Percentiles rank a stretch among this genome's conserved stretches.
phyloP scores from a whole-genome alignment of 2,329 filamentous ascomycete genomes.

The Alternaria sp. region DNA sequence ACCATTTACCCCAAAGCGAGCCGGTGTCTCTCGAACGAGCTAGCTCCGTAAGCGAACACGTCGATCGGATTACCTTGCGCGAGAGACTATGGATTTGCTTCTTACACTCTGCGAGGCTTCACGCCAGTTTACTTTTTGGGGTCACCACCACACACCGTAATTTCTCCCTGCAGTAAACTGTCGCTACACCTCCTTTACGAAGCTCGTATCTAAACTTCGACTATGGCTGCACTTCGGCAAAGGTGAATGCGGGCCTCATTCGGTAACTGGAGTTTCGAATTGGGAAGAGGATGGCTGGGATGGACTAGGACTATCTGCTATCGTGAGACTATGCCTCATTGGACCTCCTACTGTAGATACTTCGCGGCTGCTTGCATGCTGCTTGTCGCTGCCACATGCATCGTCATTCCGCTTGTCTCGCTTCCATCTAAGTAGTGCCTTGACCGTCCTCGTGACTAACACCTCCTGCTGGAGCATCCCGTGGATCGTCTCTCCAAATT shows the following conservation, averaged over 20 bases:
- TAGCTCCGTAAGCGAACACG: background rate
- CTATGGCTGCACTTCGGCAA: background rate
- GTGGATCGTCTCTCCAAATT: too few species aligned
- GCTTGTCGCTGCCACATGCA: background rate
- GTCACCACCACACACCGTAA: background rate
- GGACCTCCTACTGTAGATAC: background rate
- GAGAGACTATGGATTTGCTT: background rate
- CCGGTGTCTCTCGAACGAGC: background rate
- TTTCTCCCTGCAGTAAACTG: background rate
- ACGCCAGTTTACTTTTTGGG: background rate
- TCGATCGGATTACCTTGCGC: background rate
- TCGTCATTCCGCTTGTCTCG: background rate
- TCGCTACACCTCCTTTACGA: background rate
- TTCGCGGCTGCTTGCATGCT: background rate
- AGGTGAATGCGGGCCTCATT: background rate
- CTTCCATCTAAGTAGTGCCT: background rate
- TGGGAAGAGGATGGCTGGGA: background rate
- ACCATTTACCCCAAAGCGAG: background rate
- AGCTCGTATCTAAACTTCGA: background rate
- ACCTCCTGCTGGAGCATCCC: background rate
- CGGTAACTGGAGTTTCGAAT: background rate
- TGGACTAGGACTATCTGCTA: background rate
- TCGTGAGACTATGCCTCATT: background rate
- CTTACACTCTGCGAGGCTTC: background rate
- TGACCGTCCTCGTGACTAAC: background rate